phyloP scores from a whole-genome alignment of 2,329 filamentous ascomycete species.

The Trichoderma asperellum region DNA sequence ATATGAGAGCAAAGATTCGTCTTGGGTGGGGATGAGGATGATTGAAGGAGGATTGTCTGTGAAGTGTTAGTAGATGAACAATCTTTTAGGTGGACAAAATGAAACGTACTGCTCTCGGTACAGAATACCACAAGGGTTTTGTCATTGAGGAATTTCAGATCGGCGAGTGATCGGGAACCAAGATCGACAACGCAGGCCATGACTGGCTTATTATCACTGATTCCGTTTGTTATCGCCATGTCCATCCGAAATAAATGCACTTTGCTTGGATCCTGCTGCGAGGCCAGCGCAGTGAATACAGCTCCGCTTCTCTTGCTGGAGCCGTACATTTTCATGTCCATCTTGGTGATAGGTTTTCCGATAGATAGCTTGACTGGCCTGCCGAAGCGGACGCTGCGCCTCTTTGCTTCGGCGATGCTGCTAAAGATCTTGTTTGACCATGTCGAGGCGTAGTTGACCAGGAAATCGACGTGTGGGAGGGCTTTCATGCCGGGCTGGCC shows the following conservation, averaged over 20 bases:
- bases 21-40: conserved; percentile 44
- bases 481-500: conserved; percentile 54
- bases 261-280: conserved; percentile 43
- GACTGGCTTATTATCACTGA: conserved; percentile 53
- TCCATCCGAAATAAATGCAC: conserved; percentile 61
- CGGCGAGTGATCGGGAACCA: conserved; percentile 52
- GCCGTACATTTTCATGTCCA: conserved; percentile 62
- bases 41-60: conserved; percentile 38
- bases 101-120: conserved; percentile 45
- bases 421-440: conserved; percentile 67
- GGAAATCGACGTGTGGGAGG: conserved; percentile 64
- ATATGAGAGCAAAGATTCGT: conserved; percentile 43
- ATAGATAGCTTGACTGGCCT: conserved; percentile 53
- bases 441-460: conserved; percentile 61
- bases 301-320: conserved; percentile 37
- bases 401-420: conserved; percentile 70
- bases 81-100: neutral
- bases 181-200: conserved; percentile 49
- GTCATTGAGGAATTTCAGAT: conserved; percentile 71
- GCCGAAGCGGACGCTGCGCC: conserved; percentile 69
- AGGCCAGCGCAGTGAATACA: conserved; percentile 49
- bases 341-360: conserved; percentile 50
- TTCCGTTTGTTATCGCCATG: conserved; percentile 60
- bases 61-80: neutral
- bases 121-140: conserved; percentile 63